phyloP scores from a whole-genome alignment of 768 basidiomycete genomes.

The Zangia roseola region DNA sequence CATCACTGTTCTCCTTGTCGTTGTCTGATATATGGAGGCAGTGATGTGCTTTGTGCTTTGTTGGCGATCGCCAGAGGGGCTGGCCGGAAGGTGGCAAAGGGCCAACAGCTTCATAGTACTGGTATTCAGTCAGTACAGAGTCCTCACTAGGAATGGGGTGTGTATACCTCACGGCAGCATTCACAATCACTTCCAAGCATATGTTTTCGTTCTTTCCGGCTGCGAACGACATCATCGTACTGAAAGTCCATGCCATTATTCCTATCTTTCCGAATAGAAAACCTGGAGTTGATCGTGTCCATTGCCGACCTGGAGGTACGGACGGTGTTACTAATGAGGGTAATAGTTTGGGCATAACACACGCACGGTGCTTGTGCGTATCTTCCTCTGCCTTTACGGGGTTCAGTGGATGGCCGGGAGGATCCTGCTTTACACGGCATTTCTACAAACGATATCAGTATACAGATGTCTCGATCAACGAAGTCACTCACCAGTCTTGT shows the following conservation, averaged over 20 bases:
- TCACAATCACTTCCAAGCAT: constrained; percentile 82
- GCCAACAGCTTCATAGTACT: constrained; percentile 83
- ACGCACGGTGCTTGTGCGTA: constrained; percentile 47
- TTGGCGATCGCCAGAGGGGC: constrained; percentile 74
- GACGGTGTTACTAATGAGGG: neutral
- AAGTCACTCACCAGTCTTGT: constrained; percentile 12
- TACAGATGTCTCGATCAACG: neutral
- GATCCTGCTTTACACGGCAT: constrained; percentile 9
- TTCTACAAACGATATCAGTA: constrained; percentile 10
- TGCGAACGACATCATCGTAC: constrained; percentile 76
- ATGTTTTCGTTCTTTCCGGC: constrained; percentile 56
- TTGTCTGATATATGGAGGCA: constrained; percentile 2
- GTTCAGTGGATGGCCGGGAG: constrained; percentile 16
- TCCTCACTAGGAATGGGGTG: neutral
- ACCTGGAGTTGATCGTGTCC: constrained; percentile 59
- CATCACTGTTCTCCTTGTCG: constrained; percentile 34
- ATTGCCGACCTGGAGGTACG: constrained; percentile 24
- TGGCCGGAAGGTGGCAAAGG: constrained; percentile 67
- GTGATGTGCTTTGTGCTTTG: constrained; percentile 28
- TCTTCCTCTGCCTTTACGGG: constrained; percentile 57
- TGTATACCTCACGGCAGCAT: constrained; percentile 70
- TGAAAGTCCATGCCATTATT: constrained; percentile 69
- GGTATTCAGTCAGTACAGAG: neutral
- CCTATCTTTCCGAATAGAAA: constrained; percentile 59
- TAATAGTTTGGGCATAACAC: neutral